Percentiles rank a stretch among this genome's conserved stretches.
phyloP scores from a whole-genome alignment of 2,329 filamentous ascomycete genomes.

The Venturia carpophila region DNA sequence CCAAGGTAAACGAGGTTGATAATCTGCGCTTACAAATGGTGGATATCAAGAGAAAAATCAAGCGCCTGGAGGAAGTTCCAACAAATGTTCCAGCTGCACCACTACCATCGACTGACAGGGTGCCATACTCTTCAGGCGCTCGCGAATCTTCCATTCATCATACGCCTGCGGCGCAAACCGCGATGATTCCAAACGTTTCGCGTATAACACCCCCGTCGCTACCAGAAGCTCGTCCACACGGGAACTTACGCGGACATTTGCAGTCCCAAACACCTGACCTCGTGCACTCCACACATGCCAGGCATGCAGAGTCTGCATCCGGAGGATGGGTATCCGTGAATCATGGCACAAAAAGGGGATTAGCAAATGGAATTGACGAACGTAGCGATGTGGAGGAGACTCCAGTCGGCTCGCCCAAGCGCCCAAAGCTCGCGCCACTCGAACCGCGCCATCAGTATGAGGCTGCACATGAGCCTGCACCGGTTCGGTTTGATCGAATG shows the following conservation, averaged over 20 bases:
- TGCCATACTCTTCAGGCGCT: slow-evolving; percentile 8
- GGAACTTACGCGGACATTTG: background rate
- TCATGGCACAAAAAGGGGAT: slow-evolving; percentile 15
- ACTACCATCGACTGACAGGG: background rate
- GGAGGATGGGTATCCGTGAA: slow-evolving; percentile 19
- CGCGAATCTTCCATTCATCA: slow-evolving; percentile 11
- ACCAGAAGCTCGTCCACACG: slow-evolving; percentile 5
- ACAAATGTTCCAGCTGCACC: slow-evolving; percentile 6
- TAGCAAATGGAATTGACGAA: slow-evolving; percentile 11
- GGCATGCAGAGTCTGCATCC: background rate
- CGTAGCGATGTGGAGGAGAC: slow-evolving; percentile 10
- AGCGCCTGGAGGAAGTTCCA: slow-evolving; percentile 30
- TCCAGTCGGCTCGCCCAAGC: slow-evolving; percentile 20
- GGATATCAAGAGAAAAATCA: slow-evolving; percentile 41
- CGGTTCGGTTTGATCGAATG: slow-evolving; percentile 12
- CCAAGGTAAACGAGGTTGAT: slow-evolving; percentile 41
- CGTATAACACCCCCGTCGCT: background rate
- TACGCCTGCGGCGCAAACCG: background rate
- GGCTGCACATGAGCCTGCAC: background rate
- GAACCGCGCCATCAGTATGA: slow-evolving; percentile 19
- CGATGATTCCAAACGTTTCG: background rate
- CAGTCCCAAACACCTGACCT: slow-evolving; percentile 4
- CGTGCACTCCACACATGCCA: background rate
- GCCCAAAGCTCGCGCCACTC: slow-evolving; percentile 20
- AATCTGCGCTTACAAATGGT: slow-evolving; percentile 40